Base-by-base conservation (phyloP, 441 rosid genomes). In the Brassica balearica region DNA sequence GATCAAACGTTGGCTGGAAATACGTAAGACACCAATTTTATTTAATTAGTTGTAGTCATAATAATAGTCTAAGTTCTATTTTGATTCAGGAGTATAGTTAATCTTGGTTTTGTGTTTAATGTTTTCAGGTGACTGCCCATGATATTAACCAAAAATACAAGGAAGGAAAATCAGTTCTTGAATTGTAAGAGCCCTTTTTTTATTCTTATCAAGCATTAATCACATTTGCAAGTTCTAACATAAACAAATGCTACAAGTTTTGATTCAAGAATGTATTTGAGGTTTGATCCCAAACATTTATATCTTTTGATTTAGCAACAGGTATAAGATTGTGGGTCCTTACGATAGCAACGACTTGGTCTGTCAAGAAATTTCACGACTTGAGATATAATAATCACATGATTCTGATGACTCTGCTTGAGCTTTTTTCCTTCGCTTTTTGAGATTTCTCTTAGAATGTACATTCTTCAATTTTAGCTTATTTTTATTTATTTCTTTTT, bases 101-200 rank as follows among this genome's bases (percentile, higher is more conserved):
- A 70, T 55, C 7, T 65, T 68, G 70, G 72, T 68, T 84, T 6
- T 63, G 25, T 68, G 19, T 62, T 66, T 51, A 15, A 58, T 81
- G 36, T 73, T 90, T 87, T 60, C 87, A 93, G 99, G 97, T 88
- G 82, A 82, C 73, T 78, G 96, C 97, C 4, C 88, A 89, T 71
- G 93, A 90, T n/a, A 77, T 77, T 81, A 65, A 4, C 86, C 97
- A 94, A 82, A 92, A 92, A 83, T 95, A 93, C 88, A 95, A 95
- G 87, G 97, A 95, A 88, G 98, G 99, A 67, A 95, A 92, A 85
- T 93, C 90, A 1, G 99, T 95, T 69, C 92, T 94, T 11, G 99
- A 93, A 85, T 85, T 92, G 99, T 95, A 70, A 89, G 97, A 23
- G 4, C 60, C 10, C 9, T 34, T 63, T 51, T 51, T 74, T 63